Base-by-base conservation (phyloP, 1,284 basidiomycete species). In the Austropuccinia psidii region DNA sequence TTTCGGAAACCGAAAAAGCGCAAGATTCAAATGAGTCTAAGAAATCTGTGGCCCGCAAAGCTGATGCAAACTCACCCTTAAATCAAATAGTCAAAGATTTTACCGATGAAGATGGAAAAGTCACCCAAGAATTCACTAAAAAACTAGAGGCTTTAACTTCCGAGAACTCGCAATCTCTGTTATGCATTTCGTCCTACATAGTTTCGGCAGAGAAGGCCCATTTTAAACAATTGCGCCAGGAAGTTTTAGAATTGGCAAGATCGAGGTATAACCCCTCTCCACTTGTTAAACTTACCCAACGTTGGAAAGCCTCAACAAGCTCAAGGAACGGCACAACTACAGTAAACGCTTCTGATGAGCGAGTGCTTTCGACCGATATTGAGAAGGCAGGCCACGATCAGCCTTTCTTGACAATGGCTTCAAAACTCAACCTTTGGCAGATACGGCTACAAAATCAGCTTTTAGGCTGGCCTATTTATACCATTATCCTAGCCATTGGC, bases 71-170 rank as follows among this genome's bases (percentile, higher is more conserved):
- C 75, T 93, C 91, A 9, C 90, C 91, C 5, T 82, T 94, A 75
- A 95, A 95, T 83, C 93, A 93, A 83, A 90, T 91, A 15, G 90
- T 91, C 79, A 89, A 74, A n/a, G 75, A 90, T 88, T 95, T 95
- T 82, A 95, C 92, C 29, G 92, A 94, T 81, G 85, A 89, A 1
- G 90, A 94, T 80, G 92, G 92, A 52, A 91, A 91, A 75, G 91
- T 94, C 62, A 89, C 91, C n/a, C 86, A 89, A 61, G 87, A 90
- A 67, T 94, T 96, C 80, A 88, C 93, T 24, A 87, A 90, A 78
- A 92, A 90, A 80, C 82, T 96, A 58, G 88, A 91, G 79, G 81
- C 81, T 75, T 85, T 96, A 66, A 87, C 86, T 54, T 83, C 90
- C 0, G 89, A 90, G 74, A 95, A 95, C 79, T 94, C 92, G 6